A percentile compares a stretch with the other conserved stretches of the same genome.
Evolutionary conservation across 805 yeast species (phyloP).

Genomic region (Saccharomycopsis fermentans): DNA sequence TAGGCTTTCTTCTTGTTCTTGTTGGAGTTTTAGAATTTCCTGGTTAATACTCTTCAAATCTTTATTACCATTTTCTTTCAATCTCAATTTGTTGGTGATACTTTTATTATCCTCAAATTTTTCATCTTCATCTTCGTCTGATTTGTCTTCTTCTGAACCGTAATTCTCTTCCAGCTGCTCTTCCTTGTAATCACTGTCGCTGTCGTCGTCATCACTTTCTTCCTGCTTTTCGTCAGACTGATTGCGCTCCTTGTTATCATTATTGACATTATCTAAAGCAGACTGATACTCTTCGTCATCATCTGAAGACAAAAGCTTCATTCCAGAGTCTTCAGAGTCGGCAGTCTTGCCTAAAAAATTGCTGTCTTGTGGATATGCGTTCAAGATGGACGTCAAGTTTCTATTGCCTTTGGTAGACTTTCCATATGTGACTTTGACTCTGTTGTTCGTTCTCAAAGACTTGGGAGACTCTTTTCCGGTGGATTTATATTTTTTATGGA

Average conservation of each 20-base stretch:
- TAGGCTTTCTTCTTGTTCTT: background rate
- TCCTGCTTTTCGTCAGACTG: background rate
- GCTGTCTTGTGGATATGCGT: background rate
- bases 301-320: background rate
- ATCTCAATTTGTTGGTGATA: background rate
- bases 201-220: background rate
- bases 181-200: background rate
- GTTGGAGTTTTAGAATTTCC: background rate
- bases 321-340: background rate
- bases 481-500: background rate
- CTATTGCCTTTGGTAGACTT: background rate
- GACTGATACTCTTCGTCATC: background rate
- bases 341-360: background rate
- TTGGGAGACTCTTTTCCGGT: background rate
- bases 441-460: background rate
- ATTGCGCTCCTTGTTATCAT: background rate
- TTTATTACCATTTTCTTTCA: background rate
- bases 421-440: background rate
- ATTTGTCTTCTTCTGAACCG: background rate
- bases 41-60: background rate
- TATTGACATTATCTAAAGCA: background rate
- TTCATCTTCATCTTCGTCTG: background rate
- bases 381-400: background rate
- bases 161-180: background rate
- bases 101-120: background rate